Conservation (phyloP, 78 protist genomes). For the Dictyostelium capitatum region DNA sequence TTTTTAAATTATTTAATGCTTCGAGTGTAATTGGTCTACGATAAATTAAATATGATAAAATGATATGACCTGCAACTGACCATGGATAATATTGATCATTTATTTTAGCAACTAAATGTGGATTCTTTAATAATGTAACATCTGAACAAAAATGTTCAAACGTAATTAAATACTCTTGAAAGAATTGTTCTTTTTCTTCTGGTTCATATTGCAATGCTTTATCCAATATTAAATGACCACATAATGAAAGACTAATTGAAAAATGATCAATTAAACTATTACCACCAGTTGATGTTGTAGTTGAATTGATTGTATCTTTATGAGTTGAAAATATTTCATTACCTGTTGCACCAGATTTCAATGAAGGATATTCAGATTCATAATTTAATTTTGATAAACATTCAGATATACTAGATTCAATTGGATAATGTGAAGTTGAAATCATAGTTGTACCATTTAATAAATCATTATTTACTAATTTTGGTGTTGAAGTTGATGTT, state of each 20-base stretch:
- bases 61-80: conserved; percentile 83
- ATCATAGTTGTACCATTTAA: neutral
- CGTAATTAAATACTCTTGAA: conserved; percentile 48
- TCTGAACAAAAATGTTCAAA: conserved; percentile 73
- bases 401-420: neutral
- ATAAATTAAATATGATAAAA: conserved; percentile 60
- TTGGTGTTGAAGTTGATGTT: neutral
- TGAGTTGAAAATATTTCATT: neutral
- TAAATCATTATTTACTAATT: neutral
- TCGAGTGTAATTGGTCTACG: conserved; percentile 44
- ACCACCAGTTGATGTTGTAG: too few species aligned
- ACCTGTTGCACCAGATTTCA: neutral
- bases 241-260: conserved; percentile 39
- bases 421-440: conserved; percentile 3
- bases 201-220: conserved; percentile 57
- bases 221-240: conserved; percentile 74
- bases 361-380: conserved; percentile 37
- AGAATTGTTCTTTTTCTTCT: conserved; percentile 70
- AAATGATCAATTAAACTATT: conserved; percentile 2
- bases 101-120: conserved; percentile 70
- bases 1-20: conserved; percentile 50
- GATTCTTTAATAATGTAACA: conserved; percentile 46
- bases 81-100: conserved; percentile 74
- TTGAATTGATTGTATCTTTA: neutral
- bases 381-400: neutral